Base-by-base conservation (phyloP, 306 rosid species). In the Oxytropis ochrocephala region DNA sequence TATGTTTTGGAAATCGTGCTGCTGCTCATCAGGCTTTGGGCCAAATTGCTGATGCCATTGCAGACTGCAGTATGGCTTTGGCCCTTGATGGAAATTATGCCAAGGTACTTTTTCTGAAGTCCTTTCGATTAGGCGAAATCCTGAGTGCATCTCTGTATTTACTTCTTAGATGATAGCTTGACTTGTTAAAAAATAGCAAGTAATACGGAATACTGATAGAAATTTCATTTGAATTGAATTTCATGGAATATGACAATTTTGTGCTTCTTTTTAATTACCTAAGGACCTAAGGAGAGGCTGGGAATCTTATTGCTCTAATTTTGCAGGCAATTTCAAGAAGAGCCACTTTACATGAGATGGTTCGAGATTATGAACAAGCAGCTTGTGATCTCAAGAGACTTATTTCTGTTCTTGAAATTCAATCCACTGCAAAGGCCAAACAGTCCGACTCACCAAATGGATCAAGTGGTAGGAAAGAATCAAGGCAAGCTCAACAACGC, bases 1-100 rank as follows among this genome's bases (percentile, higher is more conserved):
- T 94, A 59, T 90, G 96, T 87, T 86, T 88, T 67, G 86, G 96
- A 83, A 94, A 94, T 72, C 98, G 98, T 43, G 96, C 92, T 79
- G 98, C 98, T 7, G 92, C 97, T 38, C 72, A 90, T 86, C 98
- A 90, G 81, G 89, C 96, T 12, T 79, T 84, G 80, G 95, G 92
- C 69, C 98, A 90, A 76, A 85, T 87, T 78, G 77, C 86, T 67
- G 97, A 90, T 83, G 98, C 98, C 39, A 88, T 94, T 81, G 87
- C 96, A 11, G 98, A 94, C 75, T 88, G 98, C 79, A 94, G 96
- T 73, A 80, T 85, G 39, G 95, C 98, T 72, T 85, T 94, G 69
- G 96, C 96, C 59, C 89, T 90, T 36, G 89, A 84, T 88, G 84
- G 86, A 80, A 87, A 75, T 72, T 94, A 94, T 69, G 82, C 79